phyloP scores from a whole-genome alignment of 768 basidiomycete species.

The Cystobasidium ongulense region DNA sequence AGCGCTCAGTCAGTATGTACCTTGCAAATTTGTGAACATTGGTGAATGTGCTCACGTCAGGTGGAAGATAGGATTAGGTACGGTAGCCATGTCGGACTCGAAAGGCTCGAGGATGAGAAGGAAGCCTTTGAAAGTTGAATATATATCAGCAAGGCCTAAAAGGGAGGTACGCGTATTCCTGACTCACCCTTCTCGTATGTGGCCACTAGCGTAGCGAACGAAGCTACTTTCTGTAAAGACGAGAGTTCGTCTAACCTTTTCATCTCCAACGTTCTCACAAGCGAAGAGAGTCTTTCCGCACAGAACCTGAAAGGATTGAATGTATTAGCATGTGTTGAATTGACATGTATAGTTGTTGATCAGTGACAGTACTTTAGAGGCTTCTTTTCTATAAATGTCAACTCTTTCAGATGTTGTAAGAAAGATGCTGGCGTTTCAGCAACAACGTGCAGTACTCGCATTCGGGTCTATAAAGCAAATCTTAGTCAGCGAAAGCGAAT shows the following conservation, averaged over 20 bases:
- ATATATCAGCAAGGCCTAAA: background rate
- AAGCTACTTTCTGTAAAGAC: slow-evolving; percentile 86
- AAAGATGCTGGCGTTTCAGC: slow-evolving; percentile 97
- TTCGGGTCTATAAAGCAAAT: slow-evolving; percentile 62
- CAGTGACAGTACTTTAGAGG: slow-evolving; percentile 63
- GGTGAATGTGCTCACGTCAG: slow-evolving; percentile 83
- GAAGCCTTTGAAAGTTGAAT: slow-evolving; percentile 62
- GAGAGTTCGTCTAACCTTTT: slow-evolving; percentile 83
- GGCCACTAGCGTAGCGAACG: slow-evolving; percentile 89
- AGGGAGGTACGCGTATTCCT: background rate
- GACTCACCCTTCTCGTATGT: slow-evolving; percentile 87
- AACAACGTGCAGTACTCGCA: slow-evolving; percentile 98
- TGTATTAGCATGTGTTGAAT: background rate
- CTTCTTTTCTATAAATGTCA: slow-evolving; percentile 91
- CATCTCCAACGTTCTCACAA: slow-evolving; percentile 84
- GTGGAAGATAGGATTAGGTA: slow-evolving; percentile 97
- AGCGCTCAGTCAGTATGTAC: too few relatives aligned
- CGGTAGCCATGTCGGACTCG: slow-evolving; percentile 95
- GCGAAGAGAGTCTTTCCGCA: slow-evolving; percentile 85
- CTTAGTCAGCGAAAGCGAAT: too few relatives aligned
- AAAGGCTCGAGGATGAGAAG: slow-evolving; percentile 94
- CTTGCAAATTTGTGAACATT: too few relatives aligned
- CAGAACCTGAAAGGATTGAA: slow-evolving; percentile 61
- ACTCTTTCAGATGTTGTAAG: slow-evolving; percentile 94
- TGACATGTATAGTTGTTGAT: slow-evolving; percentile 10